Conservation (phyloP, 108 stramenopile species). For the Parmales sp. region DNA sequence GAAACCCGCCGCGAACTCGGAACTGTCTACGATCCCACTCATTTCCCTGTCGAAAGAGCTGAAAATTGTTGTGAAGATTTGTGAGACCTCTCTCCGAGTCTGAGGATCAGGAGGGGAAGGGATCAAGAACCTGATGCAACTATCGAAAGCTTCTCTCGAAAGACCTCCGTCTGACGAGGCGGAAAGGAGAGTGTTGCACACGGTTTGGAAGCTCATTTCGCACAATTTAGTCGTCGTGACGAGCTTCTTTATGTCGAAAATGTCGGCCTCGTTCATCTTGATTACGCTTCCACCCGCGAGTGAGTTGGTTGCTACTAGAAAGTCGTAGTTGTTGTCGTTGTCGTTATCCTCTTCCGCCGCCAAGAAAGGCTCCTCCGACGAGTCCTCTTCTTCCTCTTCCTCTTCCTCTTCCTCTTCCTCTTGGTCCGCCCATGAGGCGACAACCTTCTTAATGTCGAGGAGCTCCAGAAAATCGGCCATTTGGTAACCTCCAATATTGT, state of each 20-base stretch:
- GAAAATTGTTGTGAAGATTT: constrained; percentile 58
- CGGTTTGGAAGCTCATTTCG: constrained; percentile 43
- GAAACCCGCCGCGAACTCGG: constrained; percentile 68
- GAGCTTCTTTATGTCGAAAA: background rate
- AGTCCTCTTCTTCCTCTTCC: background rate
- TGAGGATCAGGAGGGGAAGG: constrained; percentile 15
- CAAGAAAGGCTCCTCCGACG: background rate
- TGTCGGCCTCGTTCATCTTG: background rate
- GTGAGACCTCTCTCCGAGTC: constrained; percentile 34
- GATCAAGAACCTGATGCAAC: constrained; percentile 45
- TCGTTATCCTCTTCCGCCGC: constrained; percentile 18
- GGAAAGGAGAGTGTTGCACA: constrained; percentile 54
- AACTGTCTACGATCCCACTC: constrained; percentile 43
- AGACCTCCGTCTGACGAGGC: constrained; percentile 46
- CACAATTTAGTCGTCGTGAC: constrained; percentile 63
- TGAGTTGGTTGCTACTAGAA: constrained; percentile 12
- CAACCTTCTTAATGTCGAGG: constrained; percentile 87
- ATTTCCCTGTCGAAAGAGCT: constrained; percentile 61
- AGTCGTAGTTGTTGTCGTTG: constrained; percentile 33
- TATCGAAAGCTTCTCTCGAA: constrained; percentile 63
- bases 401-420: constrained; percentile 10
- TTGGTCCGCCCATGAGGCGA: constrained; percentile 5
- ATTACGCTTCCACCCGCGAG: constrained; percentile 13
- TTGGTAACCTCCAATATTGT: constrained; percentile 87
- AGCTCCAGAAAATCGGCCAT: constrained; percentile 89